Evolutionary conservation across 2,329 filamentous ascomycete genomes (phyloP).

Genomic region (Fusarium solani-melongenae): DNA sequence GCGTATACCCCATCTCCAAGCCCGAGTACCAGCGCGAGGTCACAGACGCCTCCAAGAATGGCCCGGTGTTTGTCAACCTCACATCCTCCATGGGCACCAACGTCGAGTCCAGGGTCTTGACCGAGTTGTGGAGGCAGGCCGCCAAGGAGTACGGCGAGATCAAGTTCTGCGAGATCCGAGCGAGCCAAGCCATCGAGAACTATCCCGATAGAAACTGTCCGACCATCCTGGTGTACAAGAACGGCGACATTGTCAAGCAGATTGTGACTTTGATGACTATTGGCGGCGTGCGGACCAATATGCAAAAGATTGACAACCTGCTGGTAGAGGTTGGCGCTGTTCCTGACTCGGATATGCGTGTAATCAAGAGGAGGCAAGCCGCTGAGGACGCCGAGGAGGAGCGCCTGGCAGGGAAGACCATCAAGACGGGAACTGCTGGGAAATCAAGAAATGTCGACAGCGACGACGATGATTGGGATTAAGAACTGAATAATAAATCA

Average conservation of each 20-base stretch:
- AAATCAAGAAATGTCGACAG: conserved; percentile 58
- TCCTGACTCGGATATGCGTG: conserved; percentile 79
- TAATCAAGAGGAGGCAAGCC: conserved; percentile 70
- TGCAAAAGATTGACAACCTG: conserved; percentile 82
- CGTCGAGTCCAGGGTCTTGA: conserved; percentile 83
- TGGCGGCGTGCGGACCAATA: conserved; percentile 75
- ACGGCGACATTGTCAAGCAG: conserved; percentile 92
- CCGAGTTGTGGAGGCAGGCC: conserved; percentile 86
- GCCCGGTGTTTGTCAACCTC: conserved; percentile 80
- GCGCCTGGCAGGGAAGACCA: conserved; percentile 60
- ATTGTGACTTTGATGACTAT: conserved; percentile 88
- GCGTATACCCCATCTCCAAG: conserved; percentile 93
- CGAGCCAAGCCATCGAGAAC: conserved; percentile 92
- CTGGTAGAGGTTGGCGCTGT: conserved; percentile 86
- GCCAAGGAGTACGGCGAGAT: conserved; percentile 90
- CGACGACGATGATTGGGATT: conserved; percentile 74
- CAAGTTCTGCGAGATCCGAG: conserved; percentile 97
- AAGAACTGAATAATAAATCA: conserved; percentile 35
- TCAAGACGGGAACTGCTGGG: conserved; percentile 62
- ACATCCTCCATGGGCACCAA: conserved; percentile 83
- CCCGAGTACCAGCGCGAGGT: conserved; percentile 92
- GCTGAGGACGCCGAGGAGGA: conserved; percentile 72
- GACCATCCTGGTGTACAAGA: conserved; percentile 91
- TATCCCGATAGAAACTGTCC: conserved; percentile 97
- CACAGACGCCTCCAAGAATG: conserved; percentile 84